Evolutionary conservation across 2,329 filamentous ascomycete genomes (phyloP).

Genomic region (Colletotrichum cordylinicola): DNA sequence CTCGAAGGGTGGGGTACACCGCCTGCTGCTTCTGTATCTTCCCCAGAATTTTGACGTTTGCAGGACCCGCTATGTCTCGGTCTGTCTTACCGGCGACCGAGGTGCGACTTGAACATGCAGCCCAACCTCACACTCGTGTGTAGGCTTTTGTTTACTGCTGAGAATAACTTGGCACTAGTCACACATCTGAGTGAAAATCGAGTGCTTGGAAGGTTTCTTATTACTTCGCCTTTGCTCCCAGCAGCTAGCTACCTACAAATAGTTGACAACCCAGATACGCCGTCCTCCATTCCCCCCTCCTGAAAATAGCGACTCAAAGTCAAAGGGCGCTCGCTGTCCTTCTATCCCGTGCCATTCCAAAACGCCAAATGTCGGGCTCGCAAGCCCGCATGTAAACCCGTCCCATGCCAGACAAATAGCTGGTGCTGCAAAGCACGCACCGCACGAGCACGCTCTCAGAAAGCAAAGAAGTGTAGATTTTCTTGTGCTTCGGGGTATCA

Average conservation of each 20-base stretch:
- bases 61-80: not conserved
- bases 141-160: not conserved
- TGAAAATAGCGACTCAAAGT: not conserved
- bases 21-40: not conserved
- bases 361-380: constrained; percentile 4
- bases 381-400: not conserved
- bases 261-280: not conserved
- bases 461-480: not conserved
- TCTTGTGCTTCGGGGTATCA: constrained; percentile 17
- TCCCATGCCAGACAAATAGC: not conserved
- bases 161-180: not conserved
- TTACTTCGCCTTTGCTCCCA: not conserved
- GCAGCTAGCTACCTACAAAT: not conserved
- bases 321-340: not conserved
- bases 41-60: not conserved
- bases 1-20: not conserved
- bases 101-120: not conserved
- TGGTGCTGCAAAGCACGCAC: not conserved
- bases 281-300: not conserved
- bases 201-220: not conserved
- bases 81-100: not conserved
- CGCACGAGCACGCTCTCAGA: not conserved
- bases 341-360: not conserved
- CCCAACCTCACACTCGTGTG: not conserved
- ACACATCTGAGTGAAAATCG: not conserved